Evolutionary conservation across 2,329 filamentous ascomycete genomes (phyloP).

Genomic region (Nemania diffusa): DNA sequence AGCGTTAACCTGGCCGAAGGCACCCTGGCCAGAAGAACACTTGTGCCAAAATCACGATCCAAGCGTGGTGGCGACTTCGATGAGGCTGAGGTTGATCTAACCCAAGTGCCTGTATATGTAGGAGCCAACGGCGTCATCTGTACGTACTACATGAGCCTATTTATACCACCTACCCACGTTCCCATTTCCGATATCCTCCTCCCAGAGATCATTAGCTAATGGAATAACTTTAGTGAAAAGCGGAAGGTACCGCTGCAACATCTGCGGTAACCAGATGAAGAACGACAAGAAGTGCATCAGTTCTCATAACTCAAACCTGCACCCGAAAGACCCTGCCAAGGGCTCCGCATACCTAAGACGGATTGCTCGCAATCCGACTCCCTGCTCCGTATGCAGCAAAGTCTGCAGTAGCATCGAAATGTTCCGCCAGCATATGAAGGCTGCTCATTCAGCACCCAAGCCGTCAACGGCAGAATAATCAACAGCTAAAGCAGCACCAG

Average conservation of each 20-base stretch:
- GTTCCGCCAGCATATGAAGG: neutral
- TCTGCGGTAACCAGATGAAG: constrained; percentile 9
- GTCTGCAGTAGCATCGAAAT: neutral
- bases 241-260: constrained; percentile 23
- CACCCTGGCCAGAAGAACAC: too few relatives aligned
- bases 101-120: neutral
- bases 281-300: constrained; percentile 2
- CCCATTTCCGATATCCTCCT: neutral
- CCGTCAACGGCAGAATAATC: neutral
- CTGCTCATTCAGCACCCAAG: neutral
- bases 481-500: neutral
- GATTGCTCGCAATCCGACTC: neutral
- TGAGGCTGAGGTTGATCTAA: neutral
- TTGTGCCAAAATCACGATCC: too few relatives aligned
- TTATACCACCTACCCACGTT: too few relatives aligned
- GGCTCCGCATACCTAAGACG: constrained; percentile 2
- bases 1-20: too few relatives aligned
- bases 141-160: constrained; percentile 1
- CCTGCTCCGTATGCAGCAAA: constrained; percentile 3
- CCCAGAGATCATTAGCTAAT: neutral
- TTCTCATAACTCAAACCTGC: constrained; percentile 12
- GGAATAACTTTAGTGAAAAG: constrained; percentile 1
- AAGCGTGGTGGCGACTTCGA: too few relatives aligned
- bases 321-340: constrained; percentile 9
- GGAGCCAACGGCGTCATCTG: constrained; percentile 12